These are phyloP conservation scores for Russula griseocarnosa DNA, from an alignment of 768 basidiomycete species.

Conservation along the genomic window DNA sequence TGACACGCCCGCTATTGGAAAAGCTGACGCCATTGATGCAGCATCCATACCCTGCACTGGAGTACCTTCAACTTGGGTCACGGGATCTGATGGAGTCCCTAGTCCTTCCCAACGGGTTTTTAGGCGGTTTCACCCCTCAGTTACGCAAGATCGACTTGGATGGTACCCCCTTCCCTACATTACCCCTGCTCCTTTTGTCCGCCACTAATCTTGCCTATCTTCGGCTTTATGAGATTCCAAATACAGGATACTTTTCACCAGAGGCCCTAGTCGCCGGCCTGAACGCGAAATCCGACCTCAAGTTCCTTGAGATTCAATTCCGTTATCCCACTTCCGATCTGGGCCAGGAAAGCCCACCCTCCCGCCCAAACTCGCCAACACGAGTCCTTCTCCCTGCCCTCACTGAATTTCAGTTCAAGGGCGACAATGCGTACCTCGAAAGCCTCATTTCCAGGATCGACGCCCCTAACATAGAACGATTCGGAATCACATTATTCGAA, in stretches of 20 bases:
- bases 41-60: conserved; percentile 1
- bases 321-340: background rate
- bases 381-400: conserved; percentile 3
- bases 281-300: conserved; percentile 4
- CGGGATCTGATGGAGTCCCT: conserved; percentile 9
- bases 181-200: conserved; percentile 13
- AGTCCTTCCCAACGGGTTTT: conserved; percentile 11
- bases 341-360: background rate
- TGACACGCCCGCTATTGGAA: conserved; percentile 12
- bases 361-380: background rate
- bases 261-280: conserved; percentile 15
- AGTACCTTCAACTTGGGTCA: conserved; percentile 8
- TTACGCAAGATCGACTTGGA: conserved; percentile 9
- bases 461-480: conserved; percentile 10
- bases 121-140: conserved; percentile 12
- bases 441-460: conserved; percentile 9
- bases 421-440: conserved; percentile 17
- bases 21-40: conserved; percentile 5
- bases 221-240: conserved; percentile 14
- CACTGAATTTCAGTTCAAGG: conserved; percentile 14
- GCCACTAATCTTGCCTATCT: conserved; percentile 14
- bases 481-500: conserved; percentile 11
- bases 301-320: conserved; percentile 6
- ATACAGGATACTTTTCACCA: conserved; percentile 12
- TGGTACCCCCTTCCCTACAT: conserved; percentile 14